These are phyloP conservation scores for Neonectria punicea DNA, from an alignment of 2,329 filamentous ascomycete genomes.

Conservation along the genomic window DNA sequence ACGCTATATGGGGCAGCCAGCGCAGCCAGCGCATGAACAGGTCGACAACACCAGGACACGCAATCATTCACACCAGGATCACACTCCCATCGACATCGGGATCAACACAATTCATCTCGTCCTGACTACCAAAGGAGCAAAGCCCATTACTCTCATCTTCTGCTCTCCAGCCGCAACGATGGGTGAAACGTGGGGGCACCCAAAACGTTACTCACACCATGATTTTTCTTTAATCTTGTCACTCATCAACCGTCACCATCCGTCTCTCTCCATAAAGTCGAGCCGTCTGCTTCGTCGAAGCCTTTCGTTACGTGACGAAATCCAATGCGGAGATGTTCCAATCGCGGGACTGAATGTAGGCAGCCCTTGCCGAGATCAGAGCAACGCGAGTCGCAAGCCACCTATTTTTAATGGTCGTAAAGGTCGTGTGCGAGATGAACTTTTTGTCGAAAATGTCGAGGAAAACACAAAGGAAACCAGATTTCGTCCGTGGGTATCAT, in stretches of 20 bases:
- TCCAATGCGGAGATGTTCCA: conserved; percentile 47
- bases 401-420: conserved; percentile 46
- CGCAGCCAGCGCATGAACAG: conserved; percentile 20
- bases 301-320: conserved; percentile 43
- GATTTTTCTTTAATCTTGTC: conserved; percentile 37
- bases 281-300: conserved; percentile 40
- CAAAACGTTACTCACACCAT: conserved; percentile 38
- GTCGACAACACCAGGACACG: conserved; percentile 38
- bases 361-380: conserved; percentile 39
- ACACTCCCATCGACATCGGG: conserved; percentile 42
- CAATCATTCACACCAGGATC: conserved; percentile 43
- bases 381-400: conserved; percentile 45
- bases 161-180: conserved; percentile 29
- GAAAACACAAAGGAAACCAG: conserved; percentile 43
- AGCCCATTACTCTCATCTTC: conserved; percentile 41
- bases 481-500: conserved; percentile 55
- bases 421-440: conserved; percentile 46
- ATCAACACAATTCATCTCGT: conserved; percentile 52
- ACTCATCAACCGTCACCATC: conserved; percentile 44
- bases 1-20: not conserved
- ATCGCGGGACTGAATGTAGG: conserved; percentile 37
- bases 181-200: conserved; percentile 20
- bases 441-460: conserved; percentile 45
- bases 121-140: conserved; percentile 51
- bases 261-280: conserved; percentile 41